Evolutionary conservation across 2,329 filamentous ascomycete genomes (phyloP).

Genomic region (Exophiala sp.): DNA sequence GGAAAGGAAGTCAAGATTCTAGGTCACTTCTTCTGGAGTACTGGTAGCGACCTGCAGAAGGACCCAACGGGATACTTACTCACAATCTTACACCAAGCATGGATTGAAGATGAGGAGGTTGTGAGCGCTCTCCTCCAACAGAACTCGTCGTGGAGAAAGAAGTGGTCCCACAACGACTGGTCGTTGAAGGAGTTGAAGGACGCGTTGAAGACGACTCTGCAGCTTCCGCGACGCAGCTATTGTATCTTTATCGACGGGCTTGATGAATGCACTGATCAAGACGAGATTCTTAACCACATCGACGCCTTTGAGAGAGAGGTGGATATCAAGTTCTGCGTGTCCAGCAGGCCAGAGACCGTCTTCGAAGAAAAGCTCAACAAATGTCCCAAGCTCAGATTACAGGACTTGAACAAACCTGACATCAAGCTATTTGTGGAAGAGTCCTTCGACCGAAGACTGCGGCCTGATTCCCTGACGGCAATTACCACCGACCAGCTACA

Average conservation of each 20-base stretch:
- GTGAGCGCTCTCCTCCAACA: too few relatives aligned
- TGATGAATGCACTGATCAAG: conserved; percentile 9
- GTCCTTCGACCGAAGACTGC: neutral
- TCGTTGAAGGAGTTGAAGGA: too few relatives aligned
- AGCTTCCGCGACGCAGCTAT: neutral
- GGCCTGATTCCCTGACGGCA: neutral
- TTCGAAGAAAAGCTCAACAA: neutral
- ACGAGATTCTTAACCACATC: neutral
- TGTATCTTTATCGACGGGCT: conserved; percentile 13
- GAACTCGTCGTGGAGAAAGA: neutral
- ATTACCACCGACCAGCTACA: neutral
- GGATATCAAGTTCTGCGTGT: neutral
- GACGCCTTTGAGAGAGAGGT: neutral
- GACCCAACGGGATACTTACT: conserved; percentile 5
- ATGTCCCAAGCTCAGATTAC: neutral
- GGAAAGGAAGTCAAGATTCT: neutral
- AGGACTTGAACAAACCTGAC: conserved; percentile 4
- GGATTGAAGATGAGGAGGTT: too few relatives aligned
- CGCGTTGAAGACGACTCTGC: too few relatives aligned
- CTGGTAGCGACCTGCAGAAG: conserved; percentile 6
- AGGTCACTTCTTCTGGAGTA: conserved; percentile 11
- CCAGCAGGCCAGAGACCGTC: neutral
- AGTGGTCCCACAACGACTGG: too few relatives aligned
- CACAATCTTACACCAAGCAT: neutral
- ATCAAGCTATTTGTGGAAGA: conserved; percentile 1